Percentiles rank a stretch among this genome's conserved stretches.
Evolutionary conservation across 75 land plant genomes (phyloP).

Genomic region (Picea glauca): DNA sequence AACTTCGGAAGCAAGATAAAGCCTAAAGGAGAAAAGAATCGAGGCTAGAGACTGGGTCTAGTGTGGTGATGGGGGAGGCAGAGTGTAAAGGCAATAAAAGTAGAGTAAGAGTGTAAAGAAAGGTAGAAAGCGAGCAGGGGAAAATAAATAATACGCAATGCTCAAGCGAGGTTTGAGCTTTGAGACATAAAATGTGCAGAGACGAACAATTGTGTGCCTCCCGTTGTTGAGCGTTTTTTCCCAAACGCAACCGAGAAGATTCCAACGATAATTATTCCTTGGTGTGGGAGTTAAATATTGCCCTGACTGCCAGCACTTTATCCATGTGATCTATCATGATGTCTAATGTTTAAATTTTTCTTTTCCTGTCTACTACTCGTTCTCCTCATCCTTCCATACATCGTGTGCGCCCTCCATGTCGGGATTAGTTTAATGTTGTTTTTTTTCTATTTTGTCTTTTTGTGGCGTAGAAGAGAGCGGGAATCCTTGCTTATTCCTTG

Average conservation of each 20-base stretch:
- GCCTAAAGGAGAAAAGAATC: neutral
- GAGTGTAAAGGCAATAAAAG: slow-evolving; percentile 5
- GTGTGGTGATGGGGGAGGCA: neutral
- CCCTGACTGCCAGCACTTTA: neutral
- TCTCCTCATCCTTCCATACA: neutral
- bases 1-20: too few relatives aligned
- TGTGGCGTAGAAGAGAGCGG: slow-evolving; percentile 2
- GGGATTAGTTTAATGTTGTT: neutral
- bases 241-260: neutral
- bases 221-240: neutral
- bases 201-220: neutral
- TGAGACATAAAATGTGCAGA: neutral
- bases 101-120: slow-evolving; percentile 1
- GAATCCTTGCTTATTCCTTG: neutral
- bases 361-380: neutral
- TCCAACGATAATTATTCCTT: neutral
- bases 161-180: neutral
- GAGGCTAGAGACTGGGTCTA: neutral
- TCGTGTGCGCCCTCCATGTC: neutral
- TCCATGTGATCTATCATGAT: slow-evolving; percentile 1
- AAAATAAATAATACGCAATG: neutral
- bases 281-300: neutral
- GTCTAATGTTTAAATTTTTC: neutral
- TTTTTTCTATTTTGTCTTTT: neutral
- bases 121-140: neutral